Evolutionary conservation across 345 rosid genomes (phyloP), one percentile per base, ranked within the genome.

Genomic region (Anastatica hierochuntica): DNA sequence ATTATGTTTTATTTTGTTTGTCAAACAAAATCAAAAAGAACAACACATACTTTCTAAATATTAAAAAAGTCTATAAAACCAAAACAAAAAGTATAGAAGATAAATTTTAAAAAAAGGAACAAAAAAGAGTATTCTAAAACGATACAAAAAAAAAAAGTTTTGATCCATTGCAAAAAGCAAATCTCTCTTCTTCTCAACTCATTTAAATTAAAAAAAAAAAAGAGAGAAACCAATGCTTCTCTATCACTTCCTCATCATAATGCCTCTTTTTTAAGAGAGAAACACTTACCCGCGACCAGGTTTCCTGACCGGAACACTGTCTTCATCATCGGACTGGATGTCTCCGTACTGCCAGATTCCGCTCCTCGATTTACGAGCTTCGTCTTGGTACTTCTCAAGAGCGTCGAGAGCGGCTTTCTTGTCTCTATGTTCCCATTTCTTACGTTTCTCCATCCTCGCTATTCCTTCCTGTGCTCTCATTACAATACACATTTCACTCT

Each of bases 291-390:
- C 76, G 14, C 97, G 90, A 16, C 85, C 87, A 15, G 84, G 83
- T 60, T 74, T 79, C 34, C 43, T 77, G 13, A 78, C 80, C 5
- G 83, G 85, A 56, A 49, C 81, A 9, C 41, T 43, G 35, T 88
- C 99, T 74, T 94, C 99, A 15, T 94, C 99, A 26, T 94, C 99
- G 0, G 99, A 94, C 58, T 82, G 69, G 10, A 94, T 63, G 66
- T 94, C 99, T 33, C 99, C 99, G 5, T 94, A 86, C 62, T 77
- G 75, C 99, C 99, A 94, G 43, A 94, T 86, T 47, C 94, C 86
- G 0, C 69, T 63, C 74, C 99, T 76, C 13, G 48, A 72, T 8
- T 76, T 69, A 36, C 84, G 76, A 24, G 99, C 99, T 62, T 83
- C 82, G 1, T 77, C 82, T 80, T 88, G 99, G 64, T 69, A 78